Percentiles rank a stretch among this genome's conserved stretches.
These are phyloP conservation scores for Aegilops longissima DNA, from an alignment of 176 grass and related monocot genomes.

Conservation along the genomic window DNA sequence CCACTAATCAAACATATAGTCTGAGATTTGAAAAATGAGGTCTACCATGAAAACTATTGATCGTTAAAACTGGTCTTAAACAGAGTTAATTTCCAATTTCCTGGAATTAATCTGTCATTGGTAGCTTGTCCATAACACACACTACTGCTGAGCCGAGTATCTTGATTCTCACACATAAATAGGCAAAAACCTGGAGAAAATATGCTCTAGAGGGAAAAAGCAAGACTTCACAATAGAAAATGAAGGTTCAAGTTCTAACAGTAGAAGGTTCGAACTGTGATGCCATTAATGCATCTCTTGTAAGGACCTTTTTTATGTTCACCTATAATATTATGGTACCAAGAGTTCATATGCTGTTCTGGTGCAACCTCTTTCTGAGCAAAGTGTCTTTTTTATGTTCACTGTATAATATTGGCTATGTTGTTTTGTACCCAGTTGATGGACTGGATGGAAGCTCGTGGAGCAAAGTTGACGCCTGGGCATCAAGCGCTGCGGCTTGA, in stretches of 20 bases:
- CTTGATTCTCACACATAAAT: neutral
- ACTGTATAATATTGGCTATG: neutral
- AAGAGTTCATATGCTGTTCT: neutral
- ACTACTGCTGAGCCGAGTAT: neutral
- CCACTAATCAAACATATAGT: neutral
- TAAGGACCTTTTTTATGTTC: neutral
- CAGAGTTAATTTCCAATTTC: neutral
- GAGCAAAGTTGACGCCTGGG: conserved; percentile 17
- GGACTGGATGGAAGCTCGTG: conserved; percentile 36
- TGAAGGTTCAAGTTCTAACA: neutral
- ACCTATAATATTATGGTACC: neutral
- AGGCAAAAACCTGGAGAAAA: neutral
- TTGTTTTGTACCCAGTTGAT: conserved; percentile 35
- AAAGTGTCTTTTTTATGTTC: neutral
- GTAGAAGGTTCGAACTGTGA: neutral
- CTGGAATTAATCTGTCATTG: neutral
- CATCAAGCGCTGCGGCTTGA: conserved; percentile 46
- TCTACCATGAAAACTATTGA: neutral
- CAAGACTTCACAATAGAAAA: neutral
- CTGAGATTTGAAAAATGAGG: neutral
- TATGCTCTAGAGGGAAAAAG: neutral
- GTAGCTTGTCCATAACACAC: neutral
- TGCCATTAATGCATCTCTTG: neutral
- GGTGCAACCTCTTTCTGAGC: neutral
- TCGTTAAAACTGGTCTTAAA: neutral